Percentiles rank a stretch among this genome's conserved stretches.
phyloP scores from a whole-genome alignment of 352 stramenopile species.

The Phytophthora megakarya region DNA sequence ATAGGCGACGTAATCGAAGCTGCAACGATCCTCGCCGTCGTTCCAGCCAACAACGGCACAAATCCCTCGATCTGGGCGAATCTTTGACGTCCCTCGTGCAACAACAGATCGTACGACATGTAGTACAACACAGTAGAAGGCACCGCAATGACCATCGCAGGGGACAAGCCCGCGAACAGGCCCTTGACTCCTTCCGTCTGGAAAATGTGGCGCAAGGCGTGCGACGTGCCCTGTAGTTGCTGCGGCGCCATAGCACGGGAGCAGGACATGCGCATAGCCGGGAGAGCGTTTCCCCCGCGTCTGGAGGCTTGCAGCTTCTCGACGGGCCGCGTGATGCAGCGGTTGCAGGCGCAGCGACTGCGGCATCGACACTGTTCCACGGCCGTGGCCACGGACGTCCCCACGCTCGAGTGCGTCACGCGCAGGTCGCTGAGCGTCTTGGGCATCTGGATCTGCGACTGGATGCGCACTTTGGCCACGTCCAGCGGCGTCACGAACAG shows the following conservation, averaged over 20 bases:
- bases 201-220: slow-evolving; percentile 83
- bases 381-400: slow-evolving; percentile 21
- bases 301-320: slow-evolving; percentile 41
- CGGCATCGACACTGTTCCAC: slow-evolving; percentile 55
- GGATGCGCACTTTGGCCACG: slow-evolving; percentile 82
- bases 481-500: slow-evolving; percentile 87
- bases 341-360: slow-evolving; percentile 58
- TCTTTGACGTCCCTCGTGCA: slow-evolving; percentile 49
- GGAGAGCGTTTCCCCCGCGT: slow-evolving; percentile 21
- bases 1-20: slow-evolving; percentile 87
- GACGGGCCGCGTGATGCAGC: slow-evolving; percentile 52
- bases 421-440: slow-evolving; percentile 25
- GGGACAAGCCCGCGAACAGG: slow-evolving; percentile 89
- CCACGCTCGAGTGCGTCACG: slow-evolving; percentile 22
- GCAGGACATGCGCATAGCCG: slow-evolving; percentile 54
- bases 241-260: slow-evolving; percentile 37
- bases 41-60: slow-evolving; percentile 72
- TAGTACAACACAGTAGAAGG: slow-evolving; percentile 96
- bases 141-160: slow-evolving; percentile 93
- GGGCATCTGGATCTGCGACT: slow-evolving; percentile 60
- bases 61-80: slow-evolving; percentile 43
- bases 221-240: slow-evolving; percentile 56
- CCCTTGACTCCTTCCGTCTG: slow-evolving; percentile 71
- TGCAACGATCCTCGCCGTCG: slow-evolving; percentile 67
- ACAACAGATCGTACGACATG: slow-evolving; percentile 92